Evolutionary conservation across 1,284 basidiomycete species (phyloP).

Genomic region (Neotropicomus parvogracilis): DNA sequence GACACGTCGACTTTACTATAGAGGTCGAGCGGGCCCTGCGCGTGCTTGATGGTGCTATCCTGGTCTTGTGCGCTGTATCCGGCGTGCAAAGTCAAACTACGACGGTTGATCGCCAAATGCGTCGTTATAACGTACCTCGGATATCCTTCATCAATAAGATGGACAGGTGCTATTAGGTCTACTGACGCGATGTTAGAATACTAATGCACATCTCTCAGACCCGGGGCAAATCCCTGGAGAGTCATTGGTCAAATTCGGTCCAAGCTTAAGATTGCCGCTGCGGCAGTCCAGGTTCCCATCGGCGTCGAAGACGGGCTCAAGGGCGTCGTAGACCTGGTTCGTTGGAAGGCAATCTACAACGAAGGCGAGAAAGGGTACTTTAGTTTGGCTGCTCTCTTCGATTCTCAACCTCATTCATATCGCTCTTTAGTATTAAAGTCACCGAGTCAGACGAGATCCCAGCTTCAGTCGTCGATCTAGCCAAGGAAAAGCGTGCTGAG

Average conservation of each 20-base stretch:
- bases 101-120: constrained; percentile 98
- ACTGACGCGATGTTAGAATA: not conserved
- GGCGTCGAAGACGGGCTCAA: constrained; percentile 86
- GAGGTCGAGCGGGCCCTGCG: constrained; percentile 97
- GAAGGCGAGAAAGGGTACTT: constrained; percentile 90
- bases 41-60: constrained; percentile 93
- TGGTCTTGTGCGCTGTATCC: constrained; percentile 95
- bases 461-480: constrained; percentile 65
- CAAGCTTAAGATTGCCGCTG: constrained; percentile 91
- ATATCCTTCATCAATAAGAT: constrained; percentile 99
- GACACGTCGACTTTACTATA: constrained; percentile 99
- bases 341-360: constrained; percentile 95
- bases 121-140: constrained; percentile 92
- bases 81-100: constrained; percentile 98
- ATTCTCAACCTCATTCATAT: not conserved
- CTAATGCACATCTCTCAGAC: constrained; percentile 44
- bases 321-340: constrained; percentile 92
- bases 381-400: not conserved
- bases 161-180: constrained; percentile 65
- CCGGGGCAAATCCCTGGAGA: constrained; percentile 95
- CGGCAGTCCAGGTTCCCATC: constrained; percentile 96
- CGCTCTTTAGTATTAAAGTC: constrained; percentile 60
- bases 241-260: constrained; percentile 90
- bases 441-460: constrained; percentile 90
- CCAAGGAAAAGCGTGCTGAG: constrained; percentile 81